phyloP scores from a whole-genome alignment of 2,329 filamentous ascomycete species.

The Cladophialophora psammophila region DNA sequence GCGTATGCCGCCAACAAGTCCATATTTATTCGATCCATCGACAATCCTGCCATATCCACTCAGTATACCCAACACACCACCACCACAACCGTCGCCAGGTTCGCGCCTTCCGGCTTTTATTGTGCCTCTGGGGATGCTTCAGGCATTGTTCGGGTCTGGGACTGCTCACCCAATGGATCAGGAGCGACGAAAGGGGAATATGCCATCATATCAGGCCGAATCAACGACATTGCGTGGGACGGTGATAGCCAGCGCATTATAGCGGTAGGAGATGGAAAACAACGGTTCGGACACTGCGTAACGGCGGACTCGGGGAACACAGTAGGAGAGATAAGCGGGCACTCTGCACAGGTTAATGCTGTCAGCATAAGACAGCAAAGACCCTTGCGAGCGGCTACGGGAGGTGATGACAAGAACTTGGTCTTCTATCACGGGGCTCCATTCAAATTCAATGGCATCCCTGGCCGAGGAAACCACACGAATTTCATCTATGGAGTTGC shows the following conservation, averaged over 20 bases:
- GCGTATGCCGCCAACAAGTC: slow-evolving; percentile 96
- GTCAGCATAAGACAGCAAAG: slow-evolving; percentile 89
- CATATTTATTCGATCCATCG: slow-evolving; percentile 93
- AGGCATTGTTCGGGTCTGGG: slow-evolving; percentile 90
- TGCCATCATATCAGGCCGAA: slow-evolving; percentile 88
- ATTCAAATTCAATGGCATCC: slow-evolving; percentile 90
- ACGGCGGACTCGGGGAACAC: slow-evolving; percentile 95
- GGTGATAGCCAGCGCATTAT: slow-evolving; percentile 96
- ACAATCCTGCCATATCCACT: slow-evolving; percentile 80
- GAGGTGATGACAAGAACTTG: slow-evolving; percentile 85
- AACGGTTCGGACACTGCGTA: slow-evolving; percentile 92
- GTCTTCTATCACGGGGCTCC: slow-evolving; percentile 94
- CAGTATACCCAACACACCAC: slow-evolving; percentile 94
- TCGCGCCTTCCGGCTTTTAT: slow-evolving; percentile 93
- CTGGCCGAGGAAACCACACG: slow-evolving; percentile 73
- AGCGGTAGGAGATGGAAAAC: slow-evolving; percentile 92
- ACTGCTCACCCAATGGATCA: slow-evolving; percentile 76
- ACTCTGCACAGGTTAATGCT: slow-evolving; percentile 88
- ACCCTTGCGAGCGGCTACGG: slow-evolving; percentile 89
- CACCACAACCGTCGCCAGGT: slow-evolving; percentile 88
- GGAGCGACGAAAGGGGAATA: slow-evolving; percentile 89
- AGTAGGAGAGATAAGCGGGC: slow-evolving; percentile 91
- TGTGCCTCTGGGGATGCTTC: slow-evolving; percentile 88
- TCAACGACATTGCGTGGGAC: slow-evolving; percentile 98
- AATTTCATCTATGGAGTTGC: slow-evolving; percentile 88